Evolutionary conservation across 2,329 filamentous ascomycete genomes (phyloP).

Genomic region (Epichloe glyceriae): DNA sequence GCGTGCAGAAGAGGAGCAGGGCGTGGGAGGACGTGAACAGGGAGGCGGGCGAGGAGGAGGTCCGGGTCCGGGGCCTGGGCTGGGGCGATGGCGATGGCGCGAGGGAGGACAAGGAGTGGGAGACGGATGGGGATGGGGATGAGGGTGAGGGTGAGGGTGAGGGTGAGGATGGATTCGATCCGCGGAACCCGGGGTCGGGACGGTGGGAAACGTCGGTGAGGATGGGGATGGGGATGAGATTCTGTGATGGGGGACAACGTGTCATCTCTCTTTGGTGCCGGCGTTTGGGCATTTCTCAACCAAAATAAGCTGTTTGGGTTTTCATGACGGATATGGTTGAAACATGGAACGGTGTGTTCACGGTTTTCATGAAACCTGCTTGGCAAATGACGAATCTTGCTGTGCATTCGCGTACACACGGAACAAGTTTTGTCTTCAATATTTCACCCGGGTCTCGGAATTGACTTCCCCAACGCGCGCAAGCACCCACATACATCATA

Average conservation of each 20-base stretch:
- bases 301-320: not conserved
- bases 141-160: constrained; percentile 10
- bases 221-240: constrained; percentile 3
- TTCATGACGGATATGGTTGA: not conserved
- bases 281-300: not conserved
- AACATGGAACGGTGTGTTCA: too few relatives aligned
- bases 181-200: constrained; percentile 1
- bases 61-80: not conserved
- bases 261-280: not conserved
- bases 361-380: too few relatives aligned
- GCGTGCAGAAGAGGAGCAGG: constrained; percentile 36
- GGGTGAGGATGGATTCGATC: constrained; percentile 10
- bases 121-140: constrained; percentile 25
- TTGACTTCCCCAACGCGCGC: too few relatives aligned
- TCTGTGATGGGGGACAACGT: not conserved
- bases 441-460: too few relatives aligned
- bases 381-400: too few relatives aligned
- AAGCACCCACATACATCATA: not conserved
- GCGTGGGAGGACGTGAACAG: constrained; percentile 48
- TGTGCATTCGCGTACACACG: too few relatives aligned
- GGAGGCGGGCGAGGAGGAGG: constrained; percentile 13
- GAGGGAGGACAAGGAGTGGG: constrained; percentile 15
- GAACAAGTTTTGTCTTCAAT: too few relatives aligned
- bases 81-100: constrained; percentile 9
- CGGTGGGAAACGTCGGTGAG: not conserved